phyloP scores from a whole-genome alignment of 257 asterid species.

The Fraxinus quadrangulata region DNA sequence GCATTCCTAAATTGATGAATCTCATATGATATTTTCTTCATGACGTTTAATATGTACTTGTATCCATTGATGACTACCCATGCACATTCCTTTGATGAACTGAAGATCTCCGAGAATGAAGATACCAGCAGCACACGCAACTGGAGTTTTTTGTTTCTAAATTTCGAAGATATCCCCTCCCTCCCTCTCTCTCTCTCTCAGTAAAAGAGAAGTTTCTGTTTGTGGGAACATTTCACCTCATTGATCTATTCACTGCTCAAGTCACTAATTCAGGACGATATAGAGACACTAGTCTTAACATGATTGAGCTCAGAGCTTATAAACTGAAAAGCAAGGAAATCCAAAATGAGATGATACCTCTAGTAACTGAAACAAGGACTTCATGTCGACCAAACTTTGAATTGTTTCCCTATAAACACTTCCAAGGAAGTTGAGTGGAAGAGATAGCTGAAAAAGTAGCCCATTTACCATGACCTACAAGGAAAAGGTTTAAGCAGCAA shows the following conservation, averaged over 20 bases:
- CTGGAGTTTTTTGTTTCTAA: neutral
- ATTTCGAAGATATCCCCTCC: neutral
- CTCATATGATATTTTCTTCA: constrained; percentile 5
- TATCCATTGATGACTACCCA: neutral
- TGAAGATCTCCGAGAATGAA: neutral
- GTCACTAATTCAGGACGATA: neutral
- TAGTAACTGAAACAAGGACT: constrained; percentile 93
- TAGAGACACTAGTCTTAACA: neutral
- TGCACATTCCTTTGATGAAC: neutral
- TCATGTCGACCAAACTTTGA: constrained; percentile 93
- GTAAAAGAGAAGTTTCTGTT: neutral
- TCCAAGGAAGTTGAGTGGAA: constrained; percentile 96
- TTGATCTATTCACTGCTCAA: neutral
- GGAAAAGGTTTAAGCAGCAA: constrained; percentile 22
- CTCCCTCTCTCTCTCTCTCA: neutral
- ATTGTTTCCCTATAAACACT: constrained; percentile 93
- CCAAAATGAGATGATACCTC: constrained; percentile 59
- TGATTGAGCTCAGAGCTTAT: neutral
- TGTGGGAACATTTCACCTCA: neutral
- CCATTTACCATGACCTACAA: constrained; percentile 96
- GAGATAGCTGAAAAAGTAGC: constrained; percentile 93
- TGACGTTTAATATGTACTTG: neutral
- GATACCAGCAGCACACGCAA: neutral
- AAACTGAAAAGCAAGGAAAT: constrained; percentile 18
- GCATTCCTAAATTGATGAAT: constrained; percentile 15